Base-by-base conservation (phyloP, 2,329 filamentous ascomycete genomes). In the Ascosphaera acerosa region DNA sequence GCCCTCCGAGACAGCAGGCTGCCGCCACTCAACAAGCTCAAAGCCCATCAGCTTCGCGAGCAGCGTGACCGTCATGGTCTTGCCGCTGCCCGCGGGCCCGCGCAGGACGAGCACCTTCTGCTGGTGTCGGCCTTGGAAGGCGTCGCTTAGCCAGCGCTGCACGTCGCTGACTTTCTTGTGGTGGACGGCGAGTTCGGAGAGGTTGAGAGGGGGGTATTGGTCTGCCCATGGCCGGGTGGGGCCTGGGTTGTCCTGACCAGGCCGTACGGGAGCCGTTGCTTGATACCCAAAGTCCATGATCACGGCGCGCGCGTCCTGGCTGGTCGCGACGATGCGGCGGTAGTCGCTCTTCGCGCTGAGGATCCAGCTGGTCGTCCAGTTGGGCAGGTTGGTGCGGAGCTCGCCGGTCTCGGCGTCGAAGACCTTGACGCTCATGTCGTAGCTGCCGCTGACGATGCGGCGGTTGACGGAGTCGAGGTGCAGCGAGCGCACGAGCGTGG, bases 311-410 rank as follows among this genome's bases (percentile, higher is more conserved):
- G 82, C 76, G 44, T 92, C 82, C 52, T 97, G 87, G 31, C 82
- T 87, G 1, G 84, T 90, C 42, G 80, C 87, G 37, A 97, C 77
- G 38, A 97, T 87, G 37, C 87, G 70, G 35, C 84, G 65, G 51
- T 94, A 94, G 48, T 97, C 84, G 38, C 77, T 82, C 61, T 92
- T 92, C 32, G 87, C 87, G 39, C 78, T 82, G 35, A 97, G 57
- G 45, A 97, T 89, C 87, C 87, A 97, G 52, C 80, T 90, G 7
- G 75, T 74, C 35, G 91, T 90, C 81, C 82, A 94, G 41, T 76
- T 71, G n/a, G 81, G 76, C 44, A 92, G 84, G 42, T 81, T 72
- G 37, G 89, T 66, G 36, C 84, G 64, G 41, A 80, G 63, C 29
- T 70, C 58, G 19, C 82, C 84, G 2, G 72, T 74, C 39, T 72